phyloP scores from a whole-genome alignment of 441 rosid species.

The Populus trichocarpa region DNA sequence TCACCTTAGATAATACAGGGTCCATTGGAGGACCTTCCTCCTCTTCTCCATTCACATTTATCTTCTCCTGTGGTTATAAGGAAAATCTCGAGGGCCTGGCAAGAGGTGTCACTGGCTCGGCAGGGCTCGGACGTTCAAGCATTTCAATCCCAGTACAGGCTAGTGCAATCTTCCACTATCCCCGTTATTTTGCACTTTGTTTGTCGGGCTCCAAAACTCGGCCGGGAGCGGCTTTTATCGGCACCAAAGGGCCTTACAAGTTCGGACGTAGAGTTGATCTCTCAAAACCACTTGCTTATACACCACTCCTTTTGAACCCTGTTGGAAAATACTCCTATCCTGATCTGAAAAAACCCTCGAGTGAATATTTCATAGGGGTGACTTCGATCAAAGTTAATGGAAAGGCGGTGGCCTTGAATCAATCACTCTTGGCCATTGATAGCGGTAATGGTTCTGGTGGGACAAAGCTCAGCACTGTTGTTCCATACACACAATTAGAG shows the following conservation, averaged over 20 bases:
- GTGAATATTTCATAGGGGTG: constrained; percentile 30
- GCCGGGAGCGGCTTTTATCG: neutral
- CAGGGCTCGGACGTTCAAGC: neutral
- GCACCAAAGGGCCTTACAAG: neutral
- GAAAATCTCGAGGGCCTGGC: neutral
- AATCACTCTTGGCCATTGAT: constrained; percentile 9
- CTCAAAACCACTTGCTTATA: neutral
- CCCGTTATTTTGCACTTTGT: neutral
- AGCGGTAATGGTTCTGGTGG: constrained; percentile 19
- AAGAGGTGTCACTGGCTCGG: neutral
- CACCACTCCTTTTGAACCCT: neutral
- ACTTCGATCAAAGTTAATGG: constrained; percentile 10
- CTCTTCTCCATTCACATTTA: constrained; percentile 10
- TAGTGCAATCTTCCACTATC: neutral
- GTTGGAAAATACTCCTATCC: neutral
- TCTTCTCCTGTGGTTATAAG: constrained; percentile 36
- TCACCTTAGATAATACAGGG: constrained; percentile 29
- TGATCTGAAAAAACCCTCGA: constrained; percentile 23
- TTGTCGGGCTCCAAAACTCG: neutral
- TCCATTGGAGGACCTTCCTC: constrained; percentile 8
- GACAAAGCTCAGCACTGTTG: constrained; percentile 23
- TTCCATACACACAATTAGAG: constrained; percentile 14
- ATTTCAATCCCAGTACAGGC: constrained; percentile 18
- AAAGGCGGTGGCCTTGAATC: constrained; percentile 7
- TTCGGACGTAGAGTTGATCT: neutral